Evolutionary conservation across 2,329 filamentous ascomycete genomes (phyloP).

Genomic region (Cryphonectria naterciae): DNA sequence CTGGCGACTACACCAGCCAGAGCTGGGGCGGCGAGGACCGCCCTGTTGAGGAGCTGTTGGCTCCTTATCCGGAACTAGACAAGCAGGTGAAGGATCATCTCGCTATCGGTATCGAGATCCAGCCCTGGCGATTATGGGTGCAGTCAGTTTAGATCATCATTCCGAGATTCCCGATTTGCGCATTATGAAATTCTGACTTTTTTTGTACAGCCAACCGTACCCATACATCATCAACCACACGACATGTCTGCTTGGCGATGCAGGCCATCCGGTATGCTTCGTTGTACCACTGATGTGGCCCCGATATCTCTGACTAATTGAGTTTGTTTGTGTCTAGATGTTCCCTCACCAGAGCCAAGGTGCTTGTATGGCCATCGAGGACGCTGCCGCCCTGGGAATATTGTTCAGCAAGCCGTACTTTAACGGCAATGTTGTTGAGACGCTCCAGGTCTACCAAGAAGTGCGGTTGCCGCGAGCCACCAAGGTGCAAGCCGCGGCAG

Average conservation of each 20-base stretch:
- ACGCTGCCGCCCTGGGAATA: conserved; percentile 65
- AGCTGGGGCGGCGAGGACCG: conserved; percentile 59
- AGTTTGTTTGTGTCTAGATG: conserved; percentile 46
- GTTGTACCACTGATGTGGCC: too few species aligned
- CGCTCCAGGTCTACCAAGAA: conserved; percentile 55
- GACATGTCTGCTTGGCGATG: conserved; percentile 66
- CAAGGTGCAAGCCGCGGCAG: conserved; percentile 59
- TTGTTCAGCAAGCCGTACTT: conserved; percentile 57
- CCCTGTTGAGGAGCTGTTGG: conserved; percentile 62
- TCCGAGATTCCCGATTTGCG: not conserved
- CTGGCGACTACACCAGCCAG: conserved; percentile 64
- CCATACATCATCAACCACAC: conserved; percentile 56
- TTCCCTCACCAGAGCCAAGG: conserved; percentile 73
- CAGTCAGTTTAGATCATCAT: conserved; percentile 44
- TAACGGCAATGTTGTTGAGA: conserved; percentile 50
- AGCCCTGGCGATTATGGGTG: conserved; percentile 68
- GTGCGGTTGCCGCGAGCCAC: conserved; percentile 59
- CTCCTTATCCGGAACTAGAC: conserved; percentile 64
- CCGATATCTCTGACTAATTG: not conserved
- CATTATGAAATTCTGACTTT: conserved; percentile 23
- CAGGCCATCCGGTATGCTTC: conserved; percentile 60
- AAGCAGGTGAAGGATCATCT: conserved; percentile 60
- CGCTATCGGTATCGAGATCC: conserved; percentile 63
- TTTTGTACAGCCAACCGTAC: conserved; percentile 51
- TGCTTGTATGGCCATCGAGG: conserved; percentile 71